Conservation (phyloP, 2,329 filamentous ascomycete species). For the Claviceps sp. region DNA sequence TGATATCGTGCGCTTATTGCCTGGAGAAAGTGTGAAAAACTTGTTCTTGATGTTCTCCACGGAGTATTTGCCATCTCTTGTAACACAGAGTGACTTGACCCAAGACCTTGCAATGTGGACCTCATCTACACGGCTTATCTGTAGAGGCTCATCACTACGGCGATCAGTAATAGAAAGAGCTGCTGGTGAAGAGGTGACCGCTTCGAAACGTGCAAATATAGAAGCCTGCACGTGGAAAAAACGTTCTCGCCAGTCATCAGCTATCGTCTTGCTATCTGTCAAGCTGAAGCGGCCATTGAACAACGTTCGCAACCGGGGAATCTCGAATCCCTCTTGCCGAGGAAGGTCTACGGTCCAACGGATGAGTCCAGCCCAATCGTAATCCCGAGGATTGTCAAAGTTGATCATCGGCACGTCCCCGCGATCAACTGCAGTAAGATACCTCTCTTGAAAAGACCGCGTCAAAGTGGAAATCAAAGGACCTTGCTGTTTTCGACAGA, state of each 20-base stretch:
- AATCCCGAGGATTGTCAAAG: conserved; percentile 47
- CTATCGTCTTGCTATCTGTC: conserved; percentile 18
- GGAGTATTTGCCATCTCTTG: conserved; percentile 34
- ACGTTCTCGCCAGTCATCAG: conserved; percentile 39
- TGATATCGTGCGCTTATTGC: conserved; percentile 26
- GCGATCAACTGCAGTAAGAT: conserved; percentile 51
- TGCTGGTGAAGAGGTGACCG: conserved; percentile 34
- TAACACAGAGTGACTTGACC: conserved; percentile 45
- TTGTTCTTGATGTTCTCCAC: conserved; percentile 34
- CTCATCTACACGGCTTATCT: conserved; percentile 12
- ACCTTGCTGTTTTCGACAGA: conserved; percentile 35
- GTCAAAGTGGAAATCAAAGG: conserved; percentile 40
- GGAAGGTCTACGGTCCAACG: conserved; percentile 50
- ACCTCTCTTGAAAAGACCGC: conserved; percentile 50
- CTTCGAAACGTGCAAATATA: conserved; percentile 43
- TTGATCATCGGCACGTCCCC: conserved; percentile 48
- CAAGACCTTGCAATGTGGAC: conserved; percentile 40
- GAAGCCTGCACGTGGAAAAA: conserved; percentile 42
- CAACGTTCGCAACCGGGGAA: conserved; percentile 33
- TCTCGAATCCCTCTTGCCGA: conserved; percentile 28
- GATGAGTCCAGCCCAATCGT: conserved; percentile 56
- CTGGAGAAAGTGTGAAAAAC: conserved; percentile 34
- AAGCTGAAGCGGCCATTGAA: conserved; percentile 31
- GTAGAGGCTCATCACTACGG: conserved; percentile 3
- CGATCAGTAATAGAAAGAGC: conserved; percentile 16